Conservation (phyloP, 2,329 filamentous ascomycete species). For the Ascochyta lentis region DNA sequence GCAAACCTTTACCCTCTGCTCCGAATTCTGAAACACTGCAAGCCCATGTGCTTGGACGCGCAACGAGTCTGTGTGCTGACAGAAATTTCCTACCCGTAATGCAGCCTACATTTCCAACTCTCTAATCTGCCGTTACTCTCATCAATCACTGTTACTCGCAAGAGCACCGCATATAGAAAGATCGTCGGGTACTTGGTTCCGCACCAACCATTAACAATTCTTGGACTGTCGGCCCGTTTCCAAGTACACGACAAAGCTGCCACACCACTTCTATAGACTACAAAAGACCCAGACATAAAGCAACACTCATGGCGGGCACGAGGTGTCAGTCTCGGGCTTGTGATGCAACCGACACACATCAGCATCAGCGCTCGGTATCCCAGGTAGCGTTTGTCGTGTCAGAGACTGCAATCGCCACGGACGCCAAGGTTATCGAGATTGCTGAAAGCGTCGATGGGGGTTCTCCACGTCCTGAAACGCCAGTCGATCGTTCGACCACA, state of each 20-base stretch:
- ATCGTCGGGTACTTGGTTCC: neutral
- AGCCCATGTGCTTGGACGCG: neutral
- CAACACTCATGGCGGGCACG: slow-evolving; percentile 31
- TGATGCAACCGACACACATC: slow-evolving; percentile 22
- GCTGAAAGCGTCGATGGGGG: slow-evolving; percentile 21
- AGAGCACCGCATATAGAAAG: neutral
- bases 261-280: neutral
- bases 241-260: slow-evolving; percentile 6
- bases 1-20: slow-evolving; percentile 1
- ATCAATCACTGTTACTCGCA: neutral
- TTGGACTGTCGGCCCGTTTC: slow-evolving; percentile 12
- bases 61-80: slow-evolving; percentile 1
- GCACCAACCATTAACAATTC: neutral
- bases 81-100: slow-evolving; percentile 1
- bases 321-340: slow-evolving; percentile 30
- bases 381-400: slow-evolving; percentile 13
- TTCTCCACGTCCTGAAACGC: slow-evolving; percentile 20
- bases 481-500: slow-evolving; percentile 30
- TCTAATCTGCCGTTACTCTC: neutral
- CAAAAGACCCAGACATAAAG: neutral
- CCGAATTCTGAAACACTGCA: slow-evolving; percentile 4
- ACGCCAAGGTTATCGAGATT: slow-evolving; percentile 12
- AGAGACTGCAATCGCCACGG: slow-evolving; percentile 6
- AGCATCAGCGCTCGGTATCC: slow-evolving; percentile 20
- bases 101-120: neutral